These are phyloP conservation scores for Singerocomus inundabilis DNA, from an alignment of 1,284 basidiomycete genomes.

Conservation along the genomic window DNA sequence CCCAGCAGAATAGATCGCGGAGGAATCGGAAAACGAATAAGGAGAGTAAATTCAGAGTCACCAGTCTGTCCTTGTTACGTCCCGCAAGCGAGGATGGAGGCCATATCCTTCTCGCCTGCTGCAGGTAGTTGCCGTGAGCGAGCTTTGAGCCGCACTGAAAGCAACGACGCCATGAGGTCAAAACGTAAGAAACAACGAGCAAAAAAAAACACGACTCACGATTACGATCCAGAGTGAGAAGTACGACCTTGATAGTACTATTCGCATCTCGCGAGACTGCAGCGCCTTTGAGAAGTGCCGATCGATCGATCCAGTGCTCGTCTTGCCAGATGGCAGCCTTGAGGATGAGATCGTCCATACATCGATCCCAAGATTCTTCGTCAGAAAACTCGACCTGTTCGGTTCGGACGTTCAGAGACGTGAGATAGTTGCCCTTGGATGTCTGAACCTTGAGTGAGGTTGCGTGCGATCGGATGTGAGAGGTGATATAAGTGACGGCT, in stretches of 20 bases:
- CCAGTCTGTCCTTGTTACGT: slow-evolving; percentile 22
- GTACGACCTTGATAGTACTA: slow-evolving; percentile 75
- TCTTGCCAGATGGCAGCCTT: slow-evolving; percentile 91
- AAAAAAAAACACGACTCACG: slow-evolving; percentile 48
- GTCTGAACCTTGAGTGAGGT: slow-evolving; percentile 91
- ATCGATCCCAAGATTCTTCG: slow-evolving; percentile 60
- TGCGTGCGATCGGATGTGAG: slow-evolving; percentile 73
- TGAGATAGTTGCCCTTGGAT: slow-evolving; percentile 90
- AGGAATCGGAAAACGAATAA: slow-evolving; percentile 2
- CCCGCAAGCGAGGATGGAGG: slow-evolving; percentile 52
- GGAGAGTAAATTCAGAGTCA: slow-evolving; percentile 1
- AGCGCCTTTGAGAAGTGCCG: slow-evolving; percentile 57
- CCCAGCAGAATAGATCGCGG: slow-evolving; percentile 7
- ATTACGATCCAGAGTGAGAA: slow-evolving; percentile 92
- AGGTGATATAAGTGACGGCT: slow-evolving; percentile 74
- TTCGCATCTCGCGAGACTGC: slow-evolving; percentile 36
- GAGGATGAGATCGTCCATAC: slow-evolving; percentile 94
- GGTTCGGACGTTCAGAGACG: slow-evolving; percentile 77
- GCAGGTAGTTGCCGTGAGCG: slow-evolving; percentile 76
- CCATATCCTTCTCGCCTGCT: slow-evolving; percentile 74
- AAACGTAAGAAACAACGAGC: slow-evolving; percentile 8
- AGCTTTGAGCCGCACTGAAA: slow-evolving; percentile 77
- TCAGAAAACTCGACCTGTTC: slow-evolving; percentile 81
- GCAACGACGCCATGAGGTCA: slow-evolving; percentile 16
- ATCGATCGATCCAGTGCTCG: slow-evolving; percentile 88